Conservation (phyloP, 176 grass and related monocot species). For the Zea luxurians region DNA sequence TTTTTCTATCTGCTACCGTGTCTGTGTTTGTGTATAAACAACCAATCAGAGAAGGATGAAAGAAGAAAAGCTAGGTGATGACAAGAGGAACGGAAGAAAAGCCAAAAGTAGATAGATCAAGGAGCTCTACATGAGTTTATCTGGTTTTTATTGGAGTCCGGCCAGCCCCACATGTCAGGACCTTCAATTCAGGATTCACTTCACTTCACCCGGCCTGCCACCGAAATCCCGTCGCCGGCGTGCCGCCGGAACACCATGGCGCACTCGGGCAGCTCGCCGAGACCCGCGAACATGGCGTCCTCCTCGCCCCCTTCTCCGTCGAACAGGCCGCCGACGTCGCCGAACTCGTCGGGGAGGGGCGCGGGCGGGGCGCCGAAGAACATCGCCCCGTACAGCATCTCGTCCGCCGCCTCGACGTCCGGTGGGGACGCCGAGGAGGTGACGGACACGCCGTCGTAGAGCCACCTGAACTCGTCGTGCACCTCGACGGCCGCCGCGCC, state of each 20-base stretch:
- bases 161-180: neutral
- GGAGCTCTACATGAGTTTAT: slow-evolving; percentile 24
- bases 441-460: slow-evolving; percentile 58
- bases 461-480: slow-evolving; percentile 77
- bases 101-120: slow-evolving; percentile 23
- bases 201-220: slow-evolving; percentile 33
- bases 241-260: slow-evolving; percentile 72
- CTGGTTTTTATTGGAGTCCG: slow-evolving; percentile 41
- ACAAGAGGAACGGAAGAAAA: slow-evolving; percentile 16
- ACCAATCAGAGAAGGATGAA: neutral
- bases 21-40: neutral
- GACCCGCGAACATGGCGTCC: slow-evolving; percentile 72
- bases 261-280: slow-evolving; percentile 80
- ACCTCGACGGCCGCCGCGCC: slow-evolving; percentile 35
- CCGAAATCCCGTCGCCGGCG: slow-evolving; percentile 31
- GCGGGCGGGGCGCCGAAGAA: slow-evolving; percentile 48
- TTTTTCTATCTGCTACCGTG: slow-evolving; percentile 7
- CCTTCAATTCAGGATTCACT: neutral
- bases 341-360: slow-evolving; percentile 54
- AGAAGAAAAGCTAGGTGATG: slow-evolving; percentile 17
- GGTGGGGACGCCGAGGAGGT: slow-evolving; percentile 53
- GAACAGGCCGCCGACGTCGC: slow-evolving; percentile 32
- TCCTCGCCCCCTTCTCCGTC: slow-evolving; percentile 45
- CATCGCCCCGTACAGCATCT: slow-evolving; percentile 59
- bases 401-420: slow-evolving; percentile 43